Conservation (phyloP, 495 filamentous ascomycete genomes). For the Neurospora intermedia region DNA sequence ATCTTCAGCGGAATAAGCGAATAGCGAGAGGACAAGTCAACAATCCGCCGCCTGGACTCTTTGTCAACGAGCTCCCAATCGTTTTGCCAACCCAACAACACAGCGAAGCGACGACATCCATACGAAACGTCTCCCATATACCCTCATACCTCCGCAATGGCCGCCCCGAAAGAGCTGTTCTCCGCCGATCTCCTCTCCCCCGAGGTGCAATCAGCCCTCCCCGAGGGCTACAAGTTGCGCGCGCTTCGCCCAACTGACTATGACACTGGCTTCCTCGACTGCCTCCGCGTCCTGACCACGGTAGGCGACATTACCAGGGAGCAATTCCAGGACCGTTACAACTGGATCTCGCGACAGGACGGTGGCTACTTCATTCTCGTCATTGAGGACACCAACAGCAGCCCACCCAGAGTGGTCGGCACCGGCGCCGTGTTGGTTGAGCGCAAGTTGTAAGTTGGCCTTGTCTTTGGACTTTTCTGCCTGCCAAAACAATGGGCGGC, state of each 20-base stretch:
- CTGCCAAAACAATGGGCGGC: not conserved
- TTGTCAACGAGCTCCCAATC: not conserved
- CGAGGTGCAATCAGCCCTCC: conserved; percentile 56
- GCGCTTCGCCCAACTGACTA: conserved; percentile 73
- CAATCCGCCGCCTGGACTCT: not conserved
- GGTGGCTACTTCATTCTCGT: conserved; percentile 80
- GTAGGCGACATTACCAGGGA: conserved; percentile 78
- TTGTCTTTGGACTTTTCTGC: not conserved
- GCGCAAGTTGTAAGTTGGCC: conserved; percentile 58
- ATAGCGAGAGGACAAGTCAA: not conserved
- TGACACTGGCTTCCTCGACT: conserved; percentile 71
- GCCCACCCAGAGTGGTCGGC: conserved; percentile 55
- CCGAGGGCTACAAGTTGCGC: conserved; percentile 71
- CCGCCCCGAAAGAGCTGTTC: conserved; percentile 56
- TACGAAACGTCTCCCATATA: not conserved
- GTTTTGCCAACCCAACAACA: not conserved
- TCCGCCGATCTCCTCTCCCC: conserved; percentile 66
- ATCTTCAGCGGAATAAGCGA: not conserved
- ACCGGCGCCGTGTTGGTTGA: conserved; percentile 81
- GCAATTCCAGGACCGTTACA: conserved; percentile 66
- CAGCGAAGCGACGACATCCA: not conserved
- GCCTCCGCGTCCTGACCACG: conserved; percentile 79
- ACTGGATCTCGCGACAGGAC: conserved; percentile 69
- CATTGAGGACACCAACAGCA: conserved; percentile 55
- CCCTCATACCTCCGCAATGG: conserved; percentile 18